Evolutionary conservation across 495 filamentous ascomycete species (phyloP), one percentile per base, ranked within the genome.

Genomic region (Hypoxylon perforatum): DNA sequence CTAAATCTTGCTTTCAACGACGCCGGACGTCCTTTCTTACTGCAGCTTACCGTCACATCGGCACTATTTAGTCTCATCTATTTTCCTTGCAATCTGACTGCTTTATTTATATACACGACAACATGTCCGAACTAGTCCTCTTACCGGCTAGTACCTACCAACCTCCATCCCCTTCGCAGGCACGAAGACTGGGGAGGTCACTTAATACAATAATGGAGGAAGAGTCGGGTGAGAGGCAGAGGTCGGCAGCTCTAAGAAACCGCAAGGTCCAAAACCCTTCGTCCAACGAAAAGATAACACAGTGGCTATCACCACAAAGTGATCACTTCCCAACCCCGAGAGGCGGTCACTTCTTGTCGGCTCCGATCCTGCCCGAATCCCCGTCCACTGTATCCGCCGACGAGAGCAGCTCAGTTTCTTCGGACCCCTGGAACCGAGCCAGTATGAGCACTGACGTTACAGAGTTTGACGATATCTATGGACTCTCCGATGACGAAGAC

Each of bases 191-290:
- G 78, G 85, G 83, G 73, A 81, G 84, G 75, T 75, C 78, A 65
- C 90, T 94, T 91, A 92, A 94, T 91, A 90, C 91, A 63, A 92
- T 94, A 88, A 89, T 91, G 72, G 91, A 94, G 80, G 90, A 93
- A 73, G 84, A 81, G 59, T 67, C 67, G 49, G 76, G 76, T 30
- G 74, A 75, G 35, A 68, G 53, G 23, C 71, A 54, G 67, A 75
- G 42, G 57, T 65, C 42, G 44, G 41, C 59, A 55, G 62, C 51
- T 49, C 69, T 22, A 45, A 59, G 52, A 44, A 71, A 76, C 60
- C 65, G 73, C 42, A 75, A 59, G 67, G 69, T 73, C 33, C 72
- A 68, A 65, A 75, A 62, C 71, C 77, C 57, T 78, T 78, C 67
- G 74, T 84, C 81, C 62, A 77, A 74, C 67, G 77, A 82, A 50